Conservation (phyloP, 2,329 filamentous ascomycete genomes). For the Colletotrichum theobromicola region DNA sequence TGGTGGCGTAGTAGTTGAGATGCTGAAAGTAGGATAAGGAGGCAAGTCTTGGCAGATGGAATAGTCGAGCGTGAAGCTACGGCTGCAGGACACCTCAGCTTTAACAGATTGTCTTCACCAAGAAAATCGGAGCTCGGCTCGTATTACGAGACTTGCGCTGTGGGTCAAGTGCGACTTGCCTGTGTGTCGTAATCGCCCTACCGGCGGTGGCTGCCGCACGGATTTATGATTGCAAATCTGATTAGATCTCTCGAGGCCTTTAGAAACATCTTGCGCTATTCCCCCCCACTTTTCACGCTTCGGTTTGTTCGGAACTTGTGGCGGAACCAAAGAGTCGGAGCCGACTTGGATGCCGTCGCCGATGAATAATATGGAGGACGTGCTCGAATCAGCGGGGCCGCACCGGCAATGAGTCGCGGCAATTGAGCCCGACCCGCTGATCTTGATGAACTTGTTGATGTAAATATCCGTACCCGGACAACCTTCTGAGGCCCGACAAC, state of each 20-base stretch:
- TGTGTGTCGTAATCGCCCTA: background rate
- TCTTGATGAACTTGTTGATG: background rate
- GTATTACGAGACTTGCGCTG: background rate
- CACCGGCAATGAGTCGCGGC: background rate
- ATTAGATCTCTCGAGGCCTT: background rate
- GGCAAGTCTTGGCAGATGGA: background rate
- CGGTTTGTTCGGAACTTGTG: background rate
- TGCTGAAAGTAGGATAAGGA: background rate
- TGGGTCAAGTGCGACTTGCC: background rate
- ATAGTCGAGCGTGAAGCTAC: background rate
- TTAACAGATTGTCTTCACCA: background rate
- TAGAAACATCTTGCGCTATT: background rate
- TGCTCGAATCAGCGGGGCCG: background rate
- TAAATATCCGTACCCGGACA: background rate
- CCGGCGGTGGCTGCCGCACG: background rate
- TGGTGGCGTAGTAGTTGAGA: background rate
- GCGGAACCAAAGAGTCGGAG: background rate
- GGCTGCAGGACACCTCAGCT: background rate
- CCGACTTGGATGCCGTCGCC: background rate
- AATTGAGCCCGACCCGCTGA: accelerated
- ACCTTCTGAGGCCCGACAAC: background rate
- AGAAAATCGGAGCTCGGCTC: background rate
- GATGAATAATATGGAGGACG: background rate
- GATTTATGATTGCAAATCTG: background rate
- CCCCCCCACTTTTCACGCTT: background rate